A percentile compares a stretch with the other conserved stretches of the same genome.
phyloP scores from a whole-genome alignment of 2,329 filamentous ascomycete genomes.

The Botrytis fabae region DNA sequence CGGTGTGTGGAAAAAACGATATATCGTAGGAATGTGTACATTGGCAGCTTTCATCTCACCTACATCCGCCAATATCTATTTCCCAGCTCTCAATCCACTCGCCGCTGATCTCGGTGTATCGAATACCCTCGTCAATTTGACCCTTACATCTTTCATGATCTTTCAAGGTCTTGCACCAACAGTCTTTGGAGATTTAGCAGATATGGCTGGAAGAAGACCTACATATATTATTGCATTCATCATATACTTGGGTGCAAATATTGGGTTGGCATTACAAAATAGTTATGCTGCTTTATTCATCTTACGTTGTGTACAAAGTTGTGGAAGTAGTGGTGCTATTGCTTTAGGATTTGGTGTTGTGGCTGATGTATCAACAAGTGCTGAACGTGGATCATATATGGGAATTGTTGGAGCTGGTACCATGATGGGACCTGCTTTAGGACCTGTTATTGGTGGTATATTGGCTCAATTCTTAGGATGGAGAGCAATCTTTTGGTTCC shows the following conservation, averaged over 20 bases:
- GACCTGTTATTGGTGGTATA: conserved; percentile 52
- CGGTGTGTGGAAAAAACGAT: conserved; percentile 46
- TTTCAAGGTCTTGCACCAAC: conserved; percentile 61
- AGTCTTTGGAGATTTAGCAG: conserved; percentile 58
- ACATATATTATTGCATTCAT: conserved; percentile 57
- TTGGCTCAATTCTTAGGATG: conserved; percentile 51
- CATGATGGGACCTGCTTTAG: conserved; percentile 49
- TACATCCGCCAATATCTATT: conserved; percentile 41
- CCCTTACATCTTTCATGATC: conserved; percentile 45
- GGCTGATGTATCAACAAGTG: conserved; percentile 67
- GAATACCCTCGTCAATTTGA: conserved; percentile 39
- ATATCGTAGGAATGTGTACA: conserved; percentile 55
- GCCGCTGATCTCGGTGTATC: conserved; percentile 36
- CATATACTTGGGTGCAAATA: conserved; percentile 57
- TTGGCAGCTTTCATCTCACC: conserved; percentile 43
- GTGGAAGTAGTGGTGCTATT: conserved; percentile 59
- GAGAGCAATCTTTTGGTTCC: conserved; percentile 55
- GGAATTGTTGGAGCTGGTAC: conserved; percentile 62
- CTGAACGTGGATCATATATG: conserved; percentile 73
- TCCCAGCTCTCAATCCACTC: conserved; percentile 42
- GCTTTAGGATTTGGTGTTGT: conserved; percentile 71
- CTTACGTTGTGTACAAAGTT: conserved; percentile 58
- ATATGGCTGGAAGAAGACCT: conserved; percentile 55
- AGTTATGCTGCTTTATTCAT: conserved; percentile 55
- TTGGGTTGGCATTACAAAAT: conserved; percentile 54